phyloP scores from a whole-genome alignment of 2,329 filamentous ascomycete genomes.

The Hawksworthiomyces lignivorus region DNA sequence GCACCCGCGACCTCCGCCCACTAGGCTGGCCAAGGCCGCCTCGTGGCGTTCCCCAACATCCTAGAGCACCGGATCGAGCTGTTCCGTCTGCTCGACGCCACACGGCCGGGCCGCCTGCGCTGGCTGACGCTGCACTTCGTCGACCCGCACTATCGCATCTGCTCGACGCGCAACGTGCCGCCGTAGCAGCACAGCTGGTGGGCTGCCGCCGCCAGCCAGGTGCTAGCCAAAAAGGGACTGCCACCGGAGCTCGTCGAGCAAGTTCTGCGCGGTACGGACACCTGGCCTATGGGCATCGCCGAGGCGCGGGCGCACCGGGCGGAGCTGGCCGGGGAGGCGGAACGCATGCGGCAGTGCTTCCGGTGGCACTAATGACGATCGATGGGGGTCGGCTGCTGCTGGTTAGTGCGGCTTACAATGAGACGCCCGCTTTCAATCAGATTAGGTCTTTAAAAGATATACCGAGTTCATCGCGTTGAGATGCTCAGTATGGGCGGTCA shows the following conservation, averaged over 20 bases:
- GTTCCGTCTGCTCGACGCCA: slow-evolving; percentile 40
- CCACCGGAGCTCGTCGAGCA: background rate
- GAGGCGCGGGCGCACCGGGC: background rate
- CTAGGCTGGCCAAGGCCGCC: no score
- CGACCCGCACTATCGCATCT: slow-evolving; percentile 43
- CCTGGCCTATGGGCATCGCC: background rate
- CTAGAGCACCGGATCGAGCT: slow-evolving; percentile 41
- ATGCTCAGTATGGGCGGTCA: no score
- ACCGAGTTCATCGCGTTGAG: no score
- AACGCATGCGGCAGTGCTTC: no score
- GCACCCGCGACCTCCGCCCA: no score
- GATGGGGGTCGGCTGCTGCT: no score
- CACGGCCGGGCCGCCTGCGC: slow-evolving; percentile 44
- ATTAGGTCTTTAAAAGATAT: no score
- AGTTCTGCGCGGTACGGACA: background rate
- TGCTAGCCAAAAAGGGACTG: background rate
- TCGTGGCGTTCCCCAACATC: slow-evolving; percentile 34
- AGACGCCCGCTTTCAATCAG: no score
- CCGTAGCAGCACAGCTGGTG: slow-evolving; percentile 29
- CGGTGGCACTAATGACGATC: no score
- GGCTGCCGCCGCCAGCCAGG: slow-evolving; percentile 14
- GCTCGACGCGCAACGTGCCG: slow-evolving; percentile 33
- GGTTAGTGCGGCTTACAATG: no score
- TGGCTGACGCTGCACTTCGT: slow-evolving; percentile 52
- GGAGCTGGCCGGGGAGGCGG: background rate